phyloP scores from a whole-genome alignment of 2,329 filamentous ascomycete species.

The Epichloe sibirici region DNA sequence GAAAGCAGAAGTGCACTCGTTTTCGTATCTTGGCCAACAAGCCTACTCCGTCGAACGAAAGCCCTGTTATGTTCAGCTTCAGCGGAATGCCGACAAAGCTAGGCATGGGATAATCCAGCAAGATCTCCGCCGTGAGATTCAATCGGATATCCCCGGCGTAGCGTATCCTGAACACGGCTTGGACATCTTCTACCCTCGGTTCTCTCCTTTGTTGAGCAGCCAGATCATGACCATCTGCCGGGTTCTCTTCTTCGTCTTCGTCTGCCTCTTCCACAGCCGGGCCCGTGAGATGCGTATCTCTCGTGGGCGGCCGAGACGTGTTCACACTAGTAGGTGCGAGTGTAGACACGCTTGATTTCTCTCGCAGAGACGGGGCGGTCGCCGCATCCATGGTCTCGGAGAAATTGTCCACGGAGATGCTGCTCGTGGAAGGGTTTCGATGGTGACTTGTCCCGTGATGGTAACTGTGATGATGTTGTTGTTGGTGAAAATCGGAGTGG shows the following conservation, averaged over 20 bases:
- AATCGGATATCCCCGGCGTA: conserved; percentile 83
- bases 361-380: conserved; percentile 30
- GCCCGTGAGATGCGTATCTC: conserved; percentile 31
- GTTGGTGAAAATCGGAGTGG: conserved; percentile 8
- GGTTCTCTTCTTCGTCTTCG: conserved; percentile 18
- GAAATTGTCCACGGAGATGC: conserved; percentile 32
- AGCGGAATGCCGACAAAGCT: conserved; percentile 94
- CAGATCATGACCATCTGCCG: conserved; percentile 13
- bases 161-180: conserved; percentile 81
- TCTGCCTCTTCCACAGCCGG: conserved; percentile 27
- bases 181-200: conserved; percentile 71
- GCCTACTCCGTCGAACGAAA: conserved; percentile 91
- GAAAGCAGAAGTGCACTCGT: conserved; percentile 83
- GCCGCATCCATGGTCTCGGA: conserved; percentile 15
- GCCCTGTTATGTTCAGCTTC: conserved; percentile 85
- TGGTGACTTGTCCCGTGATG: conserved; percentile 22
- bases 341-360: conserved; percentile 52
- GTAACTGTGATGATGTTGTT: conserved; percentile 6
- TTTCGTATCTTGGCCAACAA: conserved; percentile 85
- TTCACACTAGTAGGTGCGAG: conserved; percentile 42
- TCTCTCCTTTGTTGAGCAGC: conserved; percentile 41
- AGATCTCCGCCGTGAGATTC: conserved; percentile 84
- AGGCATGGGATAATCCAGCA: conserved; percentile 96
- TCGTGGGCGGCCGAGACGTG: conserved; percentile 44
- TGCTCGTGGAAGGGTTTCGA: conserved; percentile 34